Evolutionary conservation across 176 grass and related monocot species (phyloP).

Genomic region (Phyllostachys edulis): DNA sequence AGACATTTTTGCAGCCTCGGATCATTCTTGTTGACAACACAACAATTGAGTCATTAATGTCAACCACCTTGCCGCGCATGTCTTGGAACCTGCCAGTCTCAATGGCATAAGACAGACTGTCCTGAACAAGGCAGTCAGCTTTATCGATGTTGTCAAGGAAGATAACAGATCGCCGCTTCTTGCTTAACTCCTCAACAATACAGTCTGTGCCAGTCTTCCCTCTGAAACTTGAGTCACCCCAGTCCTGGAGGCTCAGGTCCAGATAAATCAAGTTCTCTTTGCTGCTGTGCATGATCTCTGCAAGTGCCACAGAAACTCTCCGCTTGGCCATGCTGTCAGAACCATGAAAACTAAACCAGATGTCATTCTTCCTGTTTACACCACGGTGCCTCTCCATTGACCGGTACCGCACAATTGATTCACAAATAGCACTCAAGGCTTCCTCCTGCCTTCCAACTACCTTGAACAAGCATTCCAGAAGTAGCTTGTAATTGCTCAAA

Average conservation of each 20-base stretch:
- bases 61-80: constrained; percentile 48
- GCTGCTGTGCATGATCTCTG: constrained; percentile 65
- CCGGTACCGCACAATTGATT: constrained; percentile 44
- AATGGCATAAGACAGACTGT: constrained; percentile 46
- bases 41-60: constrained; percentile 61
- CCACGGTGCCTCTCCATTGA: constrained; percentile 40
- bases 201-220: constrained; percentile 73
- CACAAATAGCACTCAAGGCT: constrained; percentile 61
- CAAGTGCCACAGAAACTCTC: constrained; percentile 60
- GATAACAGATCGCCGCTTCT: constrained; percentile 56
- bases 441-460: constrained; percentile 84
- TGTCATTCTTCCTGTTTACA: constrained; percentile 57
- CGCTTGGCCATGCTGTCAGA: constrained; percentile 62
- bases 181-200: constrained; percentile 67
- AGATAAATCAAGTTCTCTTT: constrained; percentile 66
- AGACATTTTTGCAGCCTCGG: constrained; percentile 14
- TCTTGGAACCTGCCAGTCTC: constrained; percentile 58
- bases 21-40: constrained; percentile 55
- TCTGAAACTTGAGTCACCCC: constrained; percentile 48
- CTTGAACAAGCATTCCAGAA: constrained; percentile 58
- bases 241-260: constrained; percentile 58
- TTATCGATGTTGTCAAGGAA: constrained; percentile 83
- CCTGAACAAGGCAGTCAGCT: constrained; percentile 65
- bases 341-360: constrained; percentile 88
- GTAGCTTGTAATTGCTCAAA: constrained; percentile 68